These are phyloP conservation scores for Dothistroma pini DNA, from an alignment of 2,329 filamentous ascomycete genomes.

Conservation along the genomic window DNA sequence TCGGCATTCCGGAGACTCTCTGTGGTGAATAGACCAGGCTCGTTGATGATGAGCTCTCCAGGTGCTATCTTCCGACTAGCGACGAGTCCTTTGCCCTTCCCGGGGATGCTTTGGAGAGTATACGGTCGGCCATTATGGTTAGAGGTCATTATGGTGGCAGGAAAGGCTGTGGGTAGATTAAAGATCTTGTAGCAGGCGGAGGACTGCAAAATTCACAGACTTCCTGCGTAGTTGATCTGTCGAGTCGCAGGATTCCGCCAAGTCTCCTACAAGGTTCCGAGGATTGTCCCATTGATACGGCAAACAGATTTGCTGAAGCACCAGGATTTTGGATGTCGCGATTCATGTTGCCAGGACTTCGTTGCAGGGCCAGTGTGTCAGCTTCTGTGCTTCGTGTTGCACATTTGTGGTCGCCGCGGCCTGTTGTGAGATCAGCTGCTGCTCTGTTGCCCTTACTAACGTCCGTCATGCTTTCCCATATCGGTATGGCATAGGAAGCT, in stretches of 20 bases:
- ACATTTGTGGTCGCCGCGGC: too few relatives aligned
- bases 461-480: too few relatives aligned
- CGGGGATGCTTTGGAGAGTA: constrained; percentile 21
- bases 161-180: background rate
- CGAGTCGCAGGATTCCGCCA: background rate
- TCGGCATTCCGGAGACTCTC: constrained; percentile 19
- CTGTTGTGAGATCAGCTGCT: too few relatives aligned
- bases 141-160: background rate
- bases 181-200: background rate
- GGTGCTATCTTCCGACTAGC: constrained; percentile 37
- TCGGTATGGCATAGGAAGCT: too few relatives aligned
- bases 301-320: background rate
- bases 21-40: constrained; percentile 39
- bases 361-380: too few relatives aligned
- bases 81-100: constrained; percentile 42
- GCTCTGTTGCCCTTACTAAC: too few relatives aligned
- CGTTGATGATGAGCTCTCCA: constrained; percentile 41
- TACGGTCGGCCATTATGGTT: constrained; percentile 3
- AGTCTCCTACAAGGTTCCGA: background rate
- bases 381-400: too few relatives aligned
- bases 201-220: background rate
- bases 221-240: background rate
- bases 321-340: background rate
- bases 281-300: background rate
- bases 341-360: background rate